phyloP scores from a whole-genome alignment of 2,329 filamentous ascomycete species.

The Exophiala sp. region DNA sequence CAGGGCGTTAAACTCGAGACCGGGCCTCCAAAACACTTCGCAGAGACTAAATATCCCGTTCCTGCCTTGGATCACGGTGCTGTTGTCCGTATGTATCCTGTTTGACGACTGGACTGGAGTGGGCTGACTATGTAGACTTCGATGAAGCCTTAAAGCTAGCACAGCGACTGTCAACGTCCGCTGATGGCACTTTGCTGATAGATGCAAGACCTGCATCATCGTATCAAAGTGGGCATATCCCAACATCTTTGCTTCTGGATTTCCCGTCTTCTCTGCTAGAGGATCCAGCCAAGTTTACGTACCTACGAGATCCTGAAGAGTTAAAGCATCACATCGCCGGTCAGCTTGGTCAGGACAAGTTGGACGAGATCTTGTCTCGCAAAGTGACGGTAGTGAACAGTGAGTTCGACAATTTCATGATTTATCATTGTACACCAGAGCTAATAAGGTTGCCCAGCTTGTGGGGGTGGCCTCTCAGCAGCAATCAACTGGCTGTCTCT shows the following conservation, averaged over 20 bases:
- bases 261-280: slow-evolving; percentile 9
- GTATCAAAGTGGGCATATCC: slow-evolving; percentile 7
- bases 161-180: slow-evolving; percentile 3
- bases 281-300: slow-evolving; percentile 7
- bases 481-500: slow-evolving; percentile 8
- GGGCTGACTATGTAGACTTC: slow-evolving; percentile 4
- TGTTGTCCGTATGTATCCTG: slow-evolving; percentile 7
- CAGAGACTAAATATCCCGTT: slow-evolving; percentile 3
- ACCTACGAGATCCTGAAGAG: slow-evolving; percentile 5
- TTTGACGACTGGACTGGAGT: not conserved
- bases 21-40: slow-evolving; percentile 3
- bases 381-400: slow-evolving; percentile 7
- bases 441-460: slow-evolving; percentile 2
- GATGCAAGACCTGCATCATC: slow-evolving; percentile 9
- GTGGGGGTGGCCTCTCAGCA: slow-evolving; percentile 9
- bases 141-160: slow-evolving; percentile 6
- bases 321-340: slow-evolving; percentile 5
- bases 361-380: slow-evolving; percentile 1
- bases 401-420: not conserved
- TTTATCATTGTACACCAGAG: not conserved
- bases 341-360: slow-evolving; percentile 7
- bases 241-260: slow-evolving; percentile 10
- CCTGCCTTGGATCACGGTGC: slow-evolving; percentile 5
- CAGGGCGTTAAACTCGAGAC: slow-evolving; percentile 13
- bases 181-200: slow-evolving; percentile 5